Percentiles rank a stretch among this genome's conserved stretches.
These are phyloP conservation scores for Glycine tomentella DNA, from an alignment of 306 rosid genomes.

Conservation along the genomic window DNA sequence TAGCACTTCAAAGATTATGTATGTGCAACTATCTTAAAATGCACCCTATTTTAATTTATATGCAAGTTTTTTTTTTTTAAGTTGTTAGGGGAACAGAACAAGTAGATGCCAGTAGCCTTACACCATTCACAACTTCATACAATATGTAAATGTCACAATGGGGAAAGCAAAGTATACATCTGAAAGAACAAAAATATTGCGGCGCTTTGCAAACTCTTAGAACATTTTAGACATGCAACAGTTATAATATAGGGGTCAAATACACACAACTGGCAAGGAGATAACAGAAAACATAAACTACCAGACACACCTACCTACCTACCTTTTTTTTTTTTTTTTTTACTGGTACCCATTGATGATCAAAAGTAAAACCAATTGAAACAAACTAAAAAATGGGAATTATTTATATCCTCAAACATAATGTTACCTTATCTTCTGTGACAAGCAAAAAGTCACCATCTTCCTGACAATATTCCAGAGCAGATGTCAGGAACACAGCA, in stretches of 20 bases:
- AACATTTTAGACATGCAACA: constrained; percentile 24
- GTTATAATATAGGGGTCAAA: constrained; percentile 14
- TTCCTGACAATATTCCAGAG: constrained; percentile 65
- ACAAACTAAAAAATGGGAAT: constrained; percentile 30
- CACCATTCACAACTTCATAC: constrained; percentile 12
- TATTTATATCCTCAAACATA: background rate
- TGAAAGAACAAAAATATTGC: constrained; percentile 26
- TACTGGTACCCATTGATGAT: too few relatives aligned
- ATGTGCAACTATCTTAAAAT: background rate
- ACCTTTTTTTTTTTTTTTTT: too few relatives aligned
- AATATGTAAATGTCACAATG: constrained; percentile 6
- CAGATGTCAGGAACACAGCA: constrained; percentile 47
- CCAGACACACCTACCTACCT: constrained; percentile 16
- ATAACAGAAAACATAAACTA: constrained; percentile 19
- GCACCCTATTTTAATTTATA: constrained; percentile 3
- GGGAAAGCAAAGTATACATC: constrained; percentile 26
- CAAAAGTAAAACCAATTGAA: constrained; percentile 23
- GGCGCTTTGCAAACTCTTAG: background rate
- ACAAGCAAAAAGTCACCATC: constrained; percentile 85
- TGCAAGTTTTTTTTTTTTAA: constrained; percentile 10
- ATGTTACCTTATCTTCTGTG: constrained; percentile 82
- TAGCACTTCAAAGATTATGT: background rate
- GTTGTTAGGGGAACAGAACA: background rate
- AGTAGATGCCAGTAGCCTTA: constrained; percentile 18
- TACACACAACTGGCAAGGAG: background rate